phyloP scores from a whole-genome alignment of 2,329 filamentous ascomycete species.

The Huntiella moniliformis region DNA sequence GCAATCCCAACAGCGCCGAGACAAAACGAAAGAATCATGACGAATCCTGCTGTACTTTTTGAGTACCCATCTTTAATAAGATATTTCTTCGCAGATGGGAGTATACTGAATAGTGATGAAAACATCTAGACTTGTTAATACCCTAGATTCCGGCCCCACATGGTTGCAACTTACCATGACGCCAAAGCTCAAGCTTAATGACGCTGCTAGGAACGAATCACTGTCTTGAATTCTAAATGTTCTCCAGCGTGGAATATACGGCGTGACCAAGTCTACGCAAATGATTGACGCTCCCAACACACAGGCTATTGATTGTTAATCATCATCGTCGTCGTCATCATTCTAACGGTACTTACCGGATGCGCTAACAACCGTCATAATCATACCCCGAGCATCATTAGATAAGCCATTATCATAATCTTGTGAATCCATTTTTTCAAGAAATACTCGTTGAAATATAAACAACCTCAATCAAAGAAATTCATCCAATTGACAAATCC shows the following conservation, averaged over 20 bases:
- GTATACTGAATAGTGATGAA: conserved; percentile 80
- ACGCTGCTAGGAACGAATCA: conserved; percentile 70
- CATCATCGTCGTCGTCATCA: not conserved
- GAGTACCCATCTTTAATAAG: conserved; percentile 50
- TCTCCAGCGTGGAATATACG: conserved; percentile 50
- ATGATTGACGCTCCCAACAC: conserved; percentile 67
- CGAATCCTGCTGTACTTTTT: conserved; percentile 46
- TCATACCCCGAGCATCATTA: conserved; percentile 84
- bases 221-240: conserved; percentile 80
- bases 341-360: conserved; percentile 28
- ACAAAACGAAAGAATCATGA: conserved; percentile 51
- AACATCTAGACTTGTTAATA: conserved; percentile 45
- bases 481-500: too few species aligned
- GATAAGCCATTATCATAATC: conserved; percentile 23
- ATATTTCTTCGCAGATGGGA: conserved; percentile 69
- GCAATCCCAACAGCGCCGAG: conserved; percentile 60
- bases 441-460: too few species aligned
- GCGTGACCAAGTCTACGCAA: conserved; percentile 64
- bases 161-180: conserved; percentile 54
- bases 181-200: conserved; percentile 80
- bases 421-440: too few species aligned
- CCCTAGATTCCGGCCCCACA: too few species aligned
- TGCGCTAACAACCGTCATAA: conserved; percentile 74
- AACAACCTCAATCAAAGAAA: too few species aligned
- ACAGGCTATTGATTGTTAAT: conserved; percentile 27